A percentile compares a stretch with the other conserved stretches of the same genome.
These are phyloP conservation scores for Chrysoporthe austroafricana DNA, from an alignment of 2,329 filamentous ascomycete genomes.

Conservation along the genomic window DNA sequence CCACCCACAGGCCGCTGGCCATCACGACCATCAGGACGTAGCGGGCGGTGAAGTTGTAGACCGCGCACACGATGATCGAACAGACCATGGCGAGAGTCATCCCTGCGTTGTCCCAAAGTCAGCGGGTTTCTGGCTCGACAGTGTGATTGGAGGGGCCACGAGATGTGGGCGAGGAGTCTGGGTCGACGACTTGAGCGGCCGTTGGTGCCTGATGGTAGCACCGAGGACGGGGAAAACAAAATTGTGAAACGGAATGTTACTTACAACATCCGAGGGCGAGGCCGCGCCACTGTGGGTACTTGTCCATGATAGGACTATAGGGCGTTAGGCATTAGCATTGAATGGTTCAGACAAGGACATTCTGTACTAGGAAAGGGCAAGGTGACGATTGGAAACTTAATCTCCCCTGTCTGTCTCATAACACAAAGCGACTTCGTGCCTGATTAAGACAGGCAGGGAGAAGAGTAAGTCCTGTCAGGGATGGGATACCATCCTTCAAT, in stretches of 20 bases:
- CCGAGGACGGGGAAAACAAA: no score
- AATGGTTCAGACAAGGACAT: not conserved
- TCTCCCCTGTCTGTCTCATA: no score
- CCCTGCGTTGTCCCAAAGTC: slow-evolving; percentile 28
- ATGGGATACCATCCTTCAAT: no score
- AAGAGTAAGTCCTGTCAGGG: no score
- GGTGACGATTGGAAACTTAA: not conserved
- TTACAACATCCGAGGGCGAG: slow-evolving; percentile 50
- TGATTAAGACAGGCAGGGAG: no score
- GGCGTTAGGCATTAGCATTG: not conserved
- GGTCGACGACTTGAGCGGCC: no score
- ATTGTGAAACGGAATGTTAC: not conserved
- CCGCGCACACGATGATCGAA: slow-evolving; percentile 45
- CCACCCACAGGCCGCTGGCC: slow-evolving; percentile 27
- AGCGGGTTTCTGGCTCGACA: no score
- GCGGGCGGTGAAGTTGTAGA: slow-evolving; percentile 56
- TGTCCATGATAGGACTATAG: slow-evolving; percentile 53
- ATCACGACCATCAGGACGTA: slow-evolving; percentile 60
- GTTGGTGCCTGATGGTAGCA: no score
- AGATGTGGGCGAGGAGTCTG: no score
- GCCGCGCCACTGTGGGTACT: slow-evolving; percentile 48
- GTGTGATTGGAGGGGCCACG: no score
- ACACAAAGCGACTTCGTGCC: no score
- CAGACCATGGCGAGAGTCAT: slow-evolving; percentile 45
- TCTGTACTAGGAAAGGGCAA: not conserved